Evolutionary conservation across 768 basidiomycete species (phyloP).

Genomic region (Xerocomus brunneocitrinus): DNA sequence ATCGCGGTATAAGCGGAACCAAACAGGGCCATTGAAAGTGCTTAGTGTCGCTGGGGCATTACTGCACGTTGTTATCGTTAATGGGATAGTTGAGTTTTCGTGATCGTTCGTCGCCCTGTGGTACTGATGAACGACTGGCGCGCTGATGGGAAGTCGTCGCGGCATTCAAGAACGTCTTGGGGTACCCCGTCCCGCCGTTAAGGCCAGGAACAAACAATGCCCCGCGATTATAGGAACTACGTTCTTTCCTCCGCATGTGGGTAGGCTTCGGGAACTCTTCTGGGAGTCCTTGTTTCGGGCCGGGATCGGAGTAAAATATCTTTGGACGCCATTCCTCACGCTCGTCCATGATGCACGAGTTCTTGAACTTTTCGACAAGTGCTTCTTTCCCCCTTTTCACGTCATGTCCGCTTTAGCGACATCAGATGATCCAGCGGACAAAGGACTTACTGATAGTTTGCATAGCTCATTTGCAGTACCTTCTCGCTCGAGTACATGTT

Average conservation of each 20-base stretch:
- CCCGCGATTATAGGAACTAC: slow-evolving; percentile 75
- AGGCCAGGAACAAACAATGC: slow-evolving; percentile 58
- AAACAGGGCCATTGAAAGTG: neutral
- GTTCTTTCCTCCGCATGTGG: slow-evolving; percentile 74
- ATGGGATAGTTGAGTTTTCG: slow-evolving; percentile 17
- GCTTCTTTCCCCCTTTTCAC: slow-evolving; percentile 76
- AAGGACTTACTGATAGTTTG: slow-evolving; percentile 79
- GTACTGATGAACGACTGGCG: slow-evolving; percentile 9
- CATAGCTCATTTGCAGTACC: slow-evolving; percentile 86
- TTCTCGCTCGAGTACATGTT: slow-evolving; percentile 93
- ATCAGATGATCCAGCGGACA: slow-evolving; percentile 1
- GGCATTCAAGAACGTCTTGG: slow-evolving; percentile 27
- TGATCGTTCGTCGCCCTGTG: slow-evolving; percentile 24
- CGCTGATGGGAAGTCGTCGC: slow-evolving; percentile 16
- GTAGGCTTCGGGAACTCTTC: slow-evolving; percentile 83
- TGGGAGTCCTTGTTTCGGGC: slow-evolving; percentile 65
- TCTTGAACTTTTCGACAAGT: slow-evolving; percentile 88
- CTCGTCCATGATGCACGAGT: slow-evolving; percentile 88
- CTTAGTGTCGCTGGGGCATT: neutral
- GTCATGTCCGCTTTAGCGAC: slow-evolving; percentile 2
- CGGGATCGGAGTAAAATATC: slow-evolving; percentile 72
- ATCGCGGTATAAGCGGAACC: slow-evolving; percentile 8
- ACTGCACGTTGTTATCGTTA: slow-evolving; percentile 8
- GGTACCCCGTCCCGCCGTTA: slow-evolving; percentile 20
- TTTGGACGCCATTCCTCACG: slow-evolving; percentile 78